These are phyloP conservation scores for Leptodontidium sp. DNA, from an alignment of 2,329 filamentous ascomycete species.

Conservation along the genomic window DNA sequence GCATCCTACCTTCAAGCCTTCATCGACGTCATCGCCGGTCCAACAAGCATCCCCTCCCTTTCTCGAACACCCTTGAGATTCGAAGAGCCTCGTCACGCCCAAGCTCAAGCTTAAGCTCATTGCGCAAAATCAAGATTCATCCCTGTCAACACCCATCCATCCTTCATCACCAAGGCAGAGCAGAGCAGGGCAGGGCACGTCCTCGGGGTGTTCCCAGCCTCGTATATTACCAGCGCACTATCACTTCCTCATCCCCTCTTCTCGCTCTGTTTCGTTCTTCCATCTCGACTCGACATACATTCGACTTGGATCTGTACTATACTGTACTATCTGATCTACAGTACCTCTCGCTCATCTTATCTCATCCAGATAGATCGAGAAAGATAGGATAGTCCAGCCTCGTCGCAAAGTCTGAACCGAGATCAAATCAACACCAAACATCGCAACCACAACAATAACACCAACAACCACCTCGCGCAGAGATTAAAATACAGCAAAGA, in stretches of 20 bases:
- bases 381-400: conserved; percentile 1
- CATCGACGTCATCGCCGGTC: conserved; percentile 34
- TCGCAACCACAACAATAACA: conserved; percentile 12
- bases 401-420: not conserved
- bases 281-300: conserved; percentile 9
- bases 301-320: not conserved
- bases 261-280: conserved; percentile 12
- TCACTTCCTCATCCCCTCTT: not conserved
- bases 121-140: conserved; percentile 33
- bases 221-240: conserved; percentile 5
- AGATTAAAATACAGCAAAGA: conserved; percentile 44
- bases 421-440: not conserved
- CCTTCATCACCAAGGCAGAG: conserved; percentile 3
- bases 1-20: conserved; percentile 13
- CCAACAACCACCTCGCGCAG: conserved; percentile 9
- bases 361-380: not conserved
- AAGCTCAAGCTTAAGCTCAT: not conserved
- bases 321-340: not conserved
- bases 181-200: conserved; percentile 14
- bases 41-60: not conserved
- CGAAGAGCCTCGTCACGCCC: conserved; percentile 14
- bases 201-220: conserved; percentile 10
- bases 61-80: not conserved
- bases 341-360: not conserved
- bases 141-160: conserved; percentile 27